A percentile compares a stretch with the other conserved stretches of the same genome.
phyloP scores from a whole-genome alignment of 192 early-diverging fungal species.

The Coemansia sp. region DNA sequence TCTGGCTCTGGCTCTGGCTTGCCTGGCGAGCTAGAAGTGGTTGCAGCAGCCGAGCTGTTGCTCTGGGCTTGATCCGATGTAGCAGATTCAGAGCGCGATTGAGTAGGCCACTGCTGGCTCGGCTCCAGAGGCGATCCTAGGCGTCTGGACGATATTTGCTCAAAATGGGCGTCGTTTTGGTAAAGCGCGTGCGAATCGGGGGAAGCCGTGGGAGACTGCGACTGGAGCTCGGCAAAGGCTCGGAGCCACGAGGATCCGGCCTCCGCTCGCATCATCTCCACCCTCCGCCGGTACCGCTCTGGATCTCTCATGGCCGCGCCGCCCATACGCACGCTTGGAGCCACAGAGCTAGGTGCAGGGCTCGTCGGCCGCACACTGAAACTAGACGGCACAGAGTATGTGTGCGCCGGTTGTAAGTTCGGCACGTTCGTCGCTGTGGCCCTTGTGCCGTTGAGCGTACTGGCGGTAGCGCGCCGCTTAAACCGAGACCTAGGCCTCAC shows the following conservation, averaged over 20 bases:
- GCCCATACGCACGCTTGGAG: conserved; percentile 23
- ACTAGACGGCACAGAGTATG: conserved; percentile 35
- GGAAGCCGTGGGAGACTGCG: conserved; percentile 15
- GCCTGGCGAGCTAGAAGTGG: background rate
- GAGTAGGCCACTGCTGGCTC: background rate
- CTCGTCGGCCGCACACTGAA: conserved; percentile 22
- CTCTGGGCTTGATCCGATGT: background rate
- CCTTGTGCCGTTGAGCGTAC: conserved; percentile 6
- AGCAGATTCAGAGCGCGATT: background rate
- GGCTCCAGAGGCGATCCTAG: background rate
- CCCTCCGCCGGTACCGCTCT: conserved; percentile 43
- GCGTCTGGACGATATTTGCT: conserved; percentile 3
- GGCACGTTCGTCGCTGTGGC: background rate
- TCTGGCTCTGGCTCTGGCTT: conserved; percentile 4
- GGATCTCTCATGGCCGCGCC: conserved; percentile 24
- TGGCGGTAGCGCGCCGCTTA: conserved; percentile 38
- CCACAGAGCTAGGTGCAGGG: conserved; percentile 17
- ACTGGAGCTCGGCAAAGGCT: conserved; percentile 50
- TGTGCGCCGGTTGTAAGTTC: background rate
- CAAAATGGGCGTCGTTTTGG: conserved; percentile 14
- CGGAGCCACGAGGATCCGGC: conserved; percentile 50
- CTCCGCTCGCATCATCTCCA: conserved; percentile 54
- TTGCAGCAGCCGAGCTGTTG: background rate
- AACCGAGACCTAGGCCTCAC: conserved; percentile 11
- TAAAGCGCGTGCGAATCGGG: background rate